phyloP scores from a whole-genome alignment of 257 asterid species.

The Rehmannia glutinosa region DNA sequence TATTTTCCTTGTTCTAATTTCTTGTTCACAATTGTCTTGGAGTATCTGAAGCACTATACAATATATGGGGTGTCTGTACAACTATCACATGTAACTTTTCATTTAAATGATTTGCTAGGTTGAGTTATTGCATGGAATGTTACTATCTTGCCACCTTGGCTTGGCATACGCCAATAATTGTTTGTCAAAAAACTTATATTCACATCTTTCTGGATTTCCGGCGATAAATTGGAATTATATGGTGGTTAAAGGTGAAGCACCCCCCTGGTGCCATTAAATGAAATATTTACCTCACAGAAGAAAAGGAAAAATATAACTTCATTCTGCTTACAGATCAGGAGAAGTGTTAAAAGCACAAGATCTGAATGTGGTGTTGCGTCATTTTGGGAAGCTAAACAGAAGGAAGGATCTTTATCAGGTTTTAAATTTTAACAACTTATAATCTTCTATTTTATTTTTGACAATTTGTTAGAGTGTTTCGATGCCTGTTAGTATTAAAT shows the following conservation, averaged over 20 bases:
- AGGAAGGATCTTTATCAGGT: slow-evolving; percentile 81
- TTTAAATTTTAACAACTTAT: slow-evolving; percentile 14
- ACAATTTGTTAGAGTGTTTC: not conserved
- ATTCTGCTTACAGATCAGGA: slow-evolving; percentile 58
- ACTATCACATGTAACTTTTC: too few species aligned
- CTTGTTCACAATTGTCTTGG: not conserved
- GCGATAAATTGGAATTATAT: not conserved
- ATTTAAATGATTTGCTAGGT: too few species aligned
- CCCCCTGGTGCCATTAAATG: slow-evolving; percentile 6
- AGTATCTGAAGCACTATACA: not conserved
- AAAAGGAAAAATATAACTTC: slow-evolving; percentile 12
- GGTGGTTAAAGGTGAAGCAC: not conserved
- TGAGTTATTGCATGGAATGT: not conserved
- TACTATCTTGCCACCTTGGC: not conserved
- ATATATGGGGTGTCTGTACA: not conserved
- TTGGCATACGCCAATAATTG: not conserved
- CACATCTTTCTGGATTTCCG: not conserved
- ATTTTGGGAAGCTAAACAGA: slow-evolving; percentile 69
- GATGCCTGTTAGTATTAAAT: slow-evolving; percentile 10
- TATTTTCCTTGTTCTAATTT: not conserved
- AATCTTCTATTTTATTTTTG: not conserved
- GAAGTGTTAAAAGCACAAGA: slow-evolving; percentile 63
- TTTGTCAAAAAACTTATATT: not conserved
- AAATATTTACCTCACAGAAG: slow-evolving; percentile 1
- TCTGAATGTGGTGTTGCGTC: slow-evolving; percentile 74